Conservation (phyloP, 441 rosid species). For the Gossypium davidsonii region DNA sequence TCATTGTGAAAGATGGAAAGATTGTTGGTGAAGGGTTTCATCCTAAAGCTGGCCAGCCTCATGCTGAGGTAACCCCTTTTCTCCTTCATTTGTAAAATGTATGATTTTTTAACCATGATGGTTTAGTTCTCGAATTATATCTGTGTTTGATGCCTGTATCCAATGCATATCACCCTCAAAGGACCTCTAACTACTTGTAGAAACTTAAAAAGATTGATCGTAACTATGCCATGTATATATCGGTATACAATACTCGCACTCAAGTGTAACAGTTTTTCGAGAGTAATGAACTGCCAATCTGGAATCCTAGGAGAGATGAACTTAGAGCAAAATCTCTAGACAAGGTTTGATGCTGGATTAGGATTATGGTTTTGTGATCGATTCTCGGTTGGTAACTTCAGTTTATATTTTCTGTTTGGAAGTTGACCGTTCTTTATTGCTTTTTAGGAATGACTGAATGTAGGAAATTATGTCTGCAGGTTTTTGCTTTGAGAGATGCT, state of each 20-base stretch:
- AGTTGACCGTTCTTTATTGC: not conserved
- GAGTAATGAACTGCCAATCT: not conserved
- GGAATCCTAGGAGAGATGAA: not conserved
- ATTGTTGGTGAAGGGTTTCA: constrained; percentile 93
- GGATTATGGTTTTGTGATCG: not conserved
- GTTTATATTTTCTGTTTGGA: not conserved
- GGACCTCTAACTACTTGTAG: not conserved
- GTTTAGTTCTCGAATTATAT: not conserved
- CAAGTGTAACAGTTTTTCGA: not conserved
- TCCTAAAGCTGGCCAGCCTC: constrained; percentile 96
- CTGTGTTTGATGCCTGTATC: not conserved
- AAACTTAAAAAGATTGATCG: not conserved
- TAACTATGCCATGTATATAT: not conserved
- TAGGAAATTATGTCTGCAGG: constrained; percentile 33
- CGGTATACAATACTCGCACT: not conserved
- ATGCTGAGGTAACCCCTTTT: constrained; percentile 66
- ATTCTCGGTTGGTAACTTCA: not conserved
- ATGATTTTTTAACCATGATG: not conserved
- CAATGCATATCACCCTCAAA: not conserved
- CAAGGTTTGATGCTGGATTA: not conserved
- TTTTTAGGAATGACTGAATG: not conserved
- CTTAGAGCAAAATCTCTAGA: not conserved
- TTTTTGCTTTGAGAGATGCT: constrained; percentile 78
- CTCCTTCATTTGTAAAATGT: not conserved
- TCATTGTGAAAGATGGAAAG: constrained; percentile 73